Evolutionary conservation across 2,329 filamentous ascomycete species (phyloP).

Genomic region (Cadophora luteo-olivacea): DNA sequence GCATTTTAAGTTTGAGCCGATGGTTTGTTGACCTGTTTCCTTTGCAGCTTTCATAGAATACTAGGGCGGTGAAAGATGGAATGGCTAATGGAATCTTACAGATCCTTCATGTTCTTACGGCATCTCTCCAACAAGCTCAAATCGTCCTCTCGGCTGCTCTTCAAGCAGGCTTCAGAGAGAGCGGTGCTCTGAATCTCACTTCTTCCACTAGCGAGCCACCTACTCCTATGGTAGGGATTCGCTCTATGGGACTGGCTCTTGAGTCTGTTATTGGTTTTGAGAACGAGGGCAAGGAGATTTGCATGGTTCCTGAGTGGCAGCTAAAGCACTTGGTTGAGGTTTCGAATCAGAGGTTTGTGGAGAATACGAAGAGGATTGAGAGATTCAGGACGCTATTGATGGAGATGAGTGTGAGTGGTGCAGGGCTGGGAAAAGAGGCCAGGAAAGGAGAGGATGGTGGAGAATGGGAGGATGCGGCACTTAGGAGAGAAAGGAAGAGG

Average conservation of each 20-base stretch:
- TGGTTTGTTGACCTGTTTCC: constrained; percentile 64
- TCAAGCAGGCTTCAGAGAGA: constrained; percentile 87
- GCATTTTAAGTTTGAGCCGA: constrained; percentile 93
- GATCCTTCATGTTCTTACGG: constrained; percentile 88
- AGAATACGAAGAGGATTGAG: constrained; percentile 71
- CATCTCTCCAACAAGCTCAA: constrained; percentile 78
- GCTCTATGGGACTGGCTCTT: constrained; percentile 81
- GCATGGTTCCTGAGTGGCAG: constrained; percentile 70
- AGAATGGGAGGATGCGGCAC: constrained; percentile 61
- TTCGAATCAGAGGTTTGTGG: constrained; percentile 75
- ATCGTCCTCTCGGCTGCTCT: constrained; percentile 76
- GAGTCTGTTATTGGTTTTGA: constrained; percentile 78
- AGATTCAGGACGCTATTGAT: constrained; percentile 61
- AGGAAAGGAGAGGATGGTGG: constrained; percentile 47
- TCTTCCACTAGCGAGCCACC: constrained; percentile 31
- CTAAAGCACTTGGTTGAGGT: constrained; percentile 71
- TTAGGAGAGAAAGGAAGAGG: constrained; percentile 61
- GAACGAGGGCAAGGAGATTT: constrained; percentile 50
- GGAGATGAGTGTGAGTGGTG: constrained; percentile 28
- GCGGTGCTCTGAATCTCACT: constrained; percentile 75
- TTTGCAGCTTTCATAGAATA: background rate
- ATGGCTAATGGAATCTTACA: constrained; percentile 45
- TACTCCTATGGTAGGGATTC: constrained; percentile 82
- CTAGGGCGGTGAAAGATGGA: background rate
- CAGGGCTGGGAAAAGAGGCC: constrained; percentile 28